Base-by-base conservation (phyloP, 176 grass and related monocot species). In the Canna indica region DNA sequence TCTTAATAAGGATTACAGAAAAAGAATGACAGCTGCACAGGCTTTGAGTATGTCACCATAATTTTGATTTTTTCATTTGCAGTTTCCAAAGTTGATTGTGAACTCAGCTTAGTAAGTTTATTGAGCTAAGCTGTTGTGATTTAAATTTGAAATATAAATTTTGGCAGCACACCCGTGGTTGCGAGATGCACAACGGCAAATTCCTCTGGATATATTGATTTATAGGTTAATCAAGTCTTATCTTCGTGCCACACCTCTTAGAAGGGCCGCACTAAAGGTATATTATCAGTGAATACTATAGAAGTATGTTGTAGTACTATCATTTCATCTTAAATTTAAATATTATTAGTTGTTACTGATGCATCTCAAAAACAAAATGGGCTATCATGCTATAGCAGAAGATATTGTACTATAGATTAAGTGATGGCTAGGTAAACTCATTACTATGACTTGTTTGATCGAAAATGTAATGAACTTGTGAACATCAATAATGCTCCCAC, bases 21-120 rank as follows among this genome's bases (percentile, higher is more conserved):
- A 99, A 85, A 87, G 95, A 81, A 99, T 99, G 95, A 93, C 87
- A 46, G 95, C 95, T 85, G 90, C 88, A 61, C 95, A 99, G 72
- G 95, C 95, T 78, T 71, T 99, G 68, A 99, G 90, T 99, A 90
- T 82, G 95, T 54, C 11, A 53, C 17, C 52, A 36, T 41, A 71
- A 2, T 1, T 56, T 74, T 75, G 60, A 36, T 61, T 25, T 47
- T 72, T 10, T 25, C 22, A 48, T 59, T 69, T 77, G 36, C 24
- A 22, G 39, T 17, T 72, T 73, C 59, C 59, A 5, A 10, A 61
- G 3, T 76, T 36, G 36, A 24, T 59, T 38, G 14, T 22, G 18
- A 32, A n/a, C 30, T 73, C 72, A 26, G 50, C 36, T 22, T 62
- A 24, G 54, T 28, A 18, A 29, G 69, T 77, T 62, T 72, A 62